Percentiles rank a stretch among this genome's conserved stretches.
Evolutionary conservation across 2,329 filamentous ascomycete genomes (phyloP).

Genomic region (Trichoderma aggressivum): DNA sequence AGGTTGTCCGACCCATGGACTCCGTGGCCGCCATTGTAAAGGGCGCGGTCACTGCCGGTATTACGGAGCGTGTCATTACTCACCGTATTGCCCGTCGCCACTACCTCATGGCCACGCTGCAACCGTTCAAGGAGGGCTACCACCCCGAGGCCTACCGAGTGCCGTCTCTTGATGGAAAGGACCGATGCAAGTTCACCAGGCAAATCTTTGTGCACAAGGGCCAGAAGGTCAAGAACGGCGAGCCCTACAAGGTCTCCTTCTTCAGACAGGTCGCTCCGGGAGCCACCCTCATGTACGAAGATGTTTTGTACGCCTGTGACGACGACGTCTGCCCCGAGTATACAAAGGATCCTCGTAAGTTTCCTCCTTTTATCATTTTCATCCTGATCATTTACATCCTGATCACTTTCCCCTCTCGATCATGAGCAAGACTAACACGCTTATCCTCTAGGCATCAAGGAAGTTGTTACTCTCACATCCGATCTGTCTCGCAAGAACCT

Average conservation of each 20-base stretch:
- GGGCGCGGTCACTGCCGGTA: slow-evolving; percentile 94
- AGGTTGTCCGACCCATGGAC: slow-evolving; percentile 98
- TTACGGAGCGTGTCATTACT: slow-evolving; percentile 93
- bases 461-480: slow-evolving; percentile 95
- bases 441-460: slow-evolving; percentile 77
- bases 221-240: slow-evolving; percentile 97
- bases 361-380: background rate
- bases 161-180: slow-evolving; percentile 92
- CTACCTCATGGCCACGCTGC: slow-evolving; percentile 98
- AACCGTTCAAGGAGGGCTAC: slow-evolving; percentile 98
- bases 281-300: slow-evolving; percentile 98
- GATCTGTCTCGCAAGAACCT: slow-evolving; percentile 97
- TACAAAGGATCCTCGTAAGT: slow-evolving; percentile 98
- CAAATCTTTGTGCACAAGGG: slow-evolving; percentile 99
- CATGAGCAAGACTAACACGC: background rate
- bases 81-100: slow-evolving; percentile 95
- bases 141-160: slow-evolving; percentile 98
- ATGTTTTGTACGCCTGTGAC: slow-evolving; percentile 95
- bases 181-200: slow-evolving; percentile 96
- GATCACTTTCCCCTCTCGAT: background rate
- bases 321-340: slow-evolving; percentile 98
- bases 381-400: background rate
- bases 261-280: slow-evolving; percentile 97
- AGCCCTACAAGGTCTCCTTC: slow-evolving; percentile 97
- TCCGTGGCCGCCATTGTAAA: slow-evolving; percentile 98